phyloP scores from a whole-genome alignment of 73 alveolate genomes.

The Chromera velia region DNA sequence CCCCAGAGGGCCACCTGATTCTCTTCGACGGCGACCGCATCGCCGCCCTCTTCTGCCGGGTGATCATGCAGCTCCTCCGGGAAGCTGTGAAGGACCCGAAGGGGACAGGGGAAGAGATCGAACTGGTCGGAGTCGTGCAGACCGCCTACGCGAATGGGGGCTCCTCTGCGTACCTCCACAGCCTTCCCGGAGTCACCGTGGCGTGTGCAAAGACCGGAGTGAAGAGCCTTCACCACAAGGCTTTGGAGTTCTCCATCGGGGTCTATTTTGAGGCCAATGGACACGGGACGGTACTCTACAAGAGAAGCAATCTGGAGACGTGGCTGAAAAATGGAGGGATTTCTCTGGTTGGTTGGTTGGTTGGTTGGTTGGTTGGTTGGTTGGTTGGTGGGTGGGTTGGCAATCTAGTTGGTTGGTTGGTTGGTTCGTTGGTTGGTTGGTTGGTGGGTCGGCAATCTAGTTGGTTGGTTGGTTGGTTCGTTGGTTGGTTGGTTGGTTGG shows the following conservation, averaged over 20 bases:
- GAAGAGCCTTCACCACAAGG: constrained; percentile 59
- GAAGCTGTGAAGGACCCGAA: constrained; percentile 33
- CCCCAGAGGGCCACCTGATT: constrained; percentile 47
- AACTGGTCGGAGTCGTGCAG: constrained; percentile 59
- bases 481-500: too few relatives aligned
- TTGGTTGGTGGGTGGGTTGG: too few relatives aligned
- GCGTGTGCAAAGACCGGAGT: constrained; percentile 62
- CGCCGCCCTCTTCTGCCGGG: constrained; percentile 47
- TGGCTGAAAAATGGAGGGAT: too few relatives aligned
- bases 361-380: too few relatives aligned
- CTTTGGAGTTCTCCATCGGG: constrained; percentile 62
- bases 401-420: too few relatives aligned
- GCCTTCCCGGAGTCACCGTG: constrained; percentile 42
- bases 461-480: too few relatives aligned
- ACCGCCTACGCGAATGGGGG: constrained; percentile 70
- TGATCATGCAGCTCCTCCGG: constrained; percentile 36
- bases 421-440: too few relatives aligned
- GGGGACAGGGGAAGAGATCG: constrained; percentile 11
- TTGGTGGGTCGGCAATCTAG: too few relatives aligned
- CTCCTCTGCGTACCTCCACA: constrained; percentile 49
- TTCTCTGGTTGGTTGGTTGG: too few relatives aligned
- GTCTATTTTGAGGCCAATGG: constrained; percentile 79
- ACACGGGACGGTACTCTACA: constrained; percentile 63
- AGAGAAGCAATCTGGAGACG: constrained; percentile 30
- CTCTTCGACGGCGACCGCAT: constrained; percentile 59